Evolutionary conservation across 1,139 yeast species (phyloP).

Genomic region (Pneumocystis canis): DNA sequence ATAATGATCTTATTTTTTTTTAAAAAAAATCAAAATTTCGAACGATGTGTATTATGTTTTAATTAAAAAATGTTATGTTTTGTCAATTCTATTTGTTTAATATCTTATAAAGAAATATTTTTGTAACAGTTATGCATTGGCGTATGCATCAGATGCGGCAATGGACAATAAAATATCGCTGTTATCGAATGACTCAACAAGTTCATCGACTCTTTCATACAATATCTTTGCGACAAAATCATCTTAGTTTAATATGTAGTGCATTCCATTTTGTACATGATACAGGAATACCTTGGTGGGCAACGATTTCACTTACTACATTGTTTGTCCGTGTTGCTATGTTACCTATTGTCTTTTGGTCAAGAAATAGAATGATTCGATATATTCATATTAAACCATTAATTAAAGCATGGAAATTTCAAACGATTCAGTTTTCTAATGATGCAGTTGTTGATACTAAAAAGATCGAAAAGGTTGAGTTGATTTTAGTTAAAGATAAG

Average conservation of each 20-base stretch:
- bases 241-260: background rate
- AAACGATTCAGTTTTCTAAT: background rate
- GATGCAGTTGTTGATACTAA: no score
- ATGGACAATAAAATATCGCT: background rate
- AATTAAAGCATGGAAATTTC: background rate
- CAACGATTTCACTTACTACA: background rate
- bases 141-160: background rate
- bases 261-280: background rate
- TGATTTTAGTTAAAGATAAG: background rate
- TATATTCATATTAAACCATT: background rate
- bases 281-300: background rate
- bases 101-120: background rate
- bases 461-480: background rate
- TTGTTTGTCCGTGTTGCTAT: background rate
- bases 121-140: background rate
- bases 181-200: background rate
- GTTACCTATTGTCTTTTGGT: background rate
- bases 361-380: constrained; percentile 3
- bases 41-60: no score
- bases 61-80: background rate
- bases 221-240: background rate
- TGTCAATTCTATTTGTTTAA: background rate
- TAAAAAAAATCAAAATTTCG: background rate
- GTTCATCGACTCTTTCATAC: background rate
- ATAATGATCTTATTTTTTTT: background rate